These are phyloP conservation scores for Zygosaccharomyces pseudobailii DNA, from an alignment of 1,139 yeast species.

Conservation along the genomic window DNA sequence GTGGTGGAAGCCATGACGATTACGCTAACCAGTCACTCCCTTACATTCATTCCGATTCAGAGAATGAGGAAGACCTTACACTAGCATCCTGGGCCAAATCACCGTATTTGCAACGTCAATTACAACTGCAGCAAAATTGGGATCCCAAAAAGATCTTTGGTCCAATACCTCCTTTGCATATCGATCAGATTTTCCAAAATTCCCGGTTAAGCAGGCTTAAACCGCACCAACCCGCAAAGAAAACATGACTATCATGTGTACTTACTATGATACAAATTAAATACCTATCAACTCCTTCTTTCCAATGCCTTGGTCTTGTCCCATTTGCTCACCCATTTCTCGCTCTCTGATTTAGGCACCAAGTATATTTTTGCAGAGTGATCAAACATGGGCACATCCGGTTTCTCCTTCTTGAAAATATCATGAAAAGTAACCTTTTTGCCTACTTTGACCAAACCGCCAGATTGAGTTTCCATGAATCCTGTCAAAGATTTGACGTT, in stretches of 20 bases:
- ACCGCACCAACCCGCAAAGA: conserved; percentile 50
- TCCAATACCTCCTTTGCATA: conserved; percentile 61
- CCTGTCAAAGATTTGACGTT: conserved; percentile 57
- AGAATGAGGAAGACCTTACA: conserved; percentile 23
- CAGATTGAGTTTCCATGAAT: conserved; percentile 74
- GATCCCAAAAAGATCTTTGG: conserved; percentile 80
- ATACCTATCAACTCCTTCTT: conserved; percentile 35
- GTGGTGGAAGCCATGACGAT: not conserved
- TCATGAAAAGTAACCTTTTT: conserved; percentile 64
- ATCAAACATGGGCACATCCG: conserved; percentile 76
- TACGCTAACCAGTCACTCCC: conserved; percentile 27
- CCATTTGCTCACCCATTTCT: conserved; percentile 64
- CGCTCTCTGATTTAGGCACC: conserved; percentile 68
- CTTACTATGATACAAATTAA: not conserved
- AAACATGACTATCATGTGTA: conserved; percentile 33
- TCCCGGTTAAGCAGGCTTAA: conserved; percentile 44
- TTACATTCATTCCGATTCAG: conserved; percentile 33
- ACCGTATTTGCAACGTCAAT: conserved; percentile 29
- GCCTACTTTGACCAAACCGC: conserved; percentile 85
- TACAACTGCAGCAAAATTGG: conserved; percentile 53
- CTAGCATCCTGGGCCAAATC: conserved; percentile 34
- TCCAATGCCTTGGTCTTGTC: conserved; percentile 59
- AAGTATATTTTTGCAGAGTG: conserved; percentile 67
- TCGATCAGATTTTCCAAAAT: conserved; percentile 62
- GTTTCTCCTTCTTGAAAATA: conserved; percentile 56